Base-by-base conservation (phyloP, 768 basidiomycete species). In the Lentinula edodes region DNA sequence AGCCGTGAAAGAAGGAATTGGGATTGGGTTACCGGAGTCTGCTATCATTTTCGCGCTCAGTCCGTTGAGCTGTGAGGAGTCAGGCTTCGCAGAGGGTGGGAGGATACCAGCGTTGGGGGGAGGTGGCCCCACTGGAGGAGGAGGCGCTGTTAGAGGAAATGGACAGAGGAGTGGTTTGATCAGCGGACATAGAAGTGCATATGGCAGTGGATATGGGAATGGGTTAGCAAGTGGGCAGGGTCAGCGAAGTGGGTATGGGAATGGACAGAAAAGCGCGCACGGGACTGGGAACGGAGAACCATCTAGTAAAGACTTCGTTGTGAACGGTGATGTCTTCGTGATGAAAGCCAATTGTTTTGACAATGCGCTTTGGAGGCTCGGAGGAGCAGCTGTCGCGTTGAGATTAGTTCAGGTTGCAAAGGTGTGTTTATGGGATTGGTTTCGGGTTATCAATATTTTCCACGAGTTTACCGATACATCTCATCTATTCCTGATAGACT, bases 291-390 rank as follows among this genome's bases (percentile, higher is more conserved):
- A 36, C 35, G 42, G 57, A 18, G 34, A 58, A 7, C 5, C 28
- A 51, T 36, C 42, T 9, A 34, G 38, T 18, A 56, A 45, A 23
- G 48, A 67, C 42, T 73, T 78, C 54, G 66, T 62, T 57, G 68
- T 67, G 13, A 63, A 72, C 69, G 91, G 86, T 0, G 81, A 90
- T 68, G 80, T 88, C 3, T 74, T 85, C 61, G 74, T 83, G 0
- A 80, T 86, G n/a, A 83, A 82, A 48, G 83, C 81, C 52, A 79
- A 78, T 48, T 81, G 85, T 58, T 70, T 95, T 32, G 93, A 97
- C 69, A 77, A 82, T 58, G 84, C 88, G 0, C 71, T 96, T 58
- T 92, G 91, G 86, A 86, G 84, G 67, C 83, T 94, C 57, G 95
- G 94, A 0, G 93, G 95, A 4, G 85, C 89, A 2, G 86, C 87